Percentiles rank a stretch among this genome's conserved stretches.
Conservation (phyloP, 2,329 filamentous ascomycete genomes). For the Penicillium italicum region DNA sequence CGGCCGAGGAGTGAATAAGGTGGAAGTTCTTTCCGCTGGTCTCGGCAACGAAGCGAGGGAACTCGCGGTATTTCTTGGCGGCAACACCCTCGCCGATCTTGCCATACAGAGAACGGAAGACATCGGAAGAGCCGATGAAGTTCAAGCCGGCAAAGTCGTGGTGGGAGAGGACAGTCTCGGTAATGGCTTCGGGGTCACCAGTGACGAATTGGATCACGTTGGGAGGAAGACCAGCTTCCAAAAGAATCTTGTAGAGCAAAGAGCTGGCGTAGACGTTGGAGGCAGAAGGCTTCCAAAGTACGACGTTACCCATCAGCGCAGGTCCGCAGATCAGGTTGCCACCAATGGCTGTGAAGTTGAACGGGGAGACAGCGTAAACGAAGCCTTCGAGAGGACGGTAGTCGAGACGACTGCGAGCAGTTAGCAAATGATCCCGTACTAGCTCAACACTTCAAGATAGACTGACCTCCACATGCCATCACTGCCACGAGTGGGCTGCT, state of each 20-base stretch:
- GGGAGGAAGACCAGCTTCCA: constrained; percentile 82
- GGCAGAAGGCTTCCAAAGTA: constrained; percentile 92
- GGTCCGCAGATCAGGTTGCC: constrained; percentile 80
- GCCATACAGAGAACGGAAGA: constrained; percentile 85
- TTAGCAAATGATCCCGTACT: background rate
- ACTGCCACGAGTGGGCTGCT: constrained; percentile 78
- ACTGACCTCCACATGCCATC: constrained; percentile 77
- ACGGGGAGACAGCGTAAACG: constrained; percentile 87
- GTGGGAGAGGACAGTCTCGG: constrained; percentile 69
- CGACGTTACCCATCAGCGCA: constrained; percentile 87
- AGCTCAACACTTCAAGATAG: background rate
- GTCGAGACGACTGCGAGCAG: constrained; percentile 61
- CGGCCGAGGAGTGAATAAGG: constrained; percentile 69
- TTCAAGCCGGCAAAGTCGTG: constrained; percentile 79
- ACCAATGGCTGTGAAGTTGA: constrained; percentile 94
- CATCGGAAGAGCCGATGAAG: constrained; percentile 84
- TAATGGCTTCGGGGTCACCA: constrained; percentile 79
- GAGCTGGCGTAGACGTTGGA: constrained; percentile 81
- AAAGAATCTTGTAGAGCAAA: constrained; percentile 83
- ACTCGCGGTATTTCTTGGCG: constrained; percentile 72
- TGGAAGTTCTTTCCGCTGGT: constrained; percentile 93
- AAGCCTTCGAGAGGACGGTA: constrained; percentile 89
- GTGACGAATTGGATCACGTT: constrained; percentile 92
- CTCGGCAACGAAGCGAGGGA: constrained; percentile 82
- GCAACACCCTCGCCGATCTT: constrained; percentile 75